Evolutionary conservation across 345 rosid genomes (phyloP), one percentile per base, ranked within the genome.

Genomic region (Conringia planisiliqua): DNA sequence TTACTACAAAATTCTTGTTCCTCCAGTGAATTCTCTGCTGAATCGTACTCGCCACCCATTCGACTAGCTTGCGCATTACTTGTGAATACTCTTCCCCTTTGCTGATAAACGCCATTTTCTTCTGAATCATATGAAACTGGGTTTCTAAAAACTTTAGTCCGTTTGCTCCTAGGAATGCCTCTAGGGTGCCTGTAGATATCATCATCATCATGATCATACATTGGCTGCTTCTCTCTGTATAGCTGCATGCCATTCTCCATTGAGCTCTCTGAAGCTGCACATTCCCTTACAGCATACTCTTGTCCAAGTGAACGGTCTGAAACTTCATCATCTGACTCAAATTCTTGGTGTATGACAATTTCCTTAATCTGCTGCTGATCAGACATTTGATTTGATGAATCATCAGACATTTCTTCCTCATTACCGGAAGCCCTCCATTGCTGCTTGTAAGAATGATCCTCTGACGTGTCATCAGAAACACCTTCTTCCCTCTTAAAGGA

Each of bases 391-490:
- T 83, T 86, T 9, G 76, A 65, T 18, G 82, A 82, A 76, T 89
- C 88, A 76, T 79, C 80, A 48, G 84, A 73, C 48, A 47, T 65
- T 60, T 78, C 76, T 44, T 72, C 77, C 59, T 82, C 92, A 73
- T 84, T 79, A 55, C 79, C 71, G 20, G 70, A 72, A 81, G 80
- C 64, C 73, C 71, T 64, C 54, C 78, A 81, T 68, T 74, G 83
- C 72, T 74, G 89, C 73, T 82, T 79, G 72, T 57, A 77, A 65
- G 82, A 77, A 72, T 68, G 74, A 68, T 73, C 87, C 56, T 77
- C 88, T 54, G 77, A 76, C 39, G 87, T 78, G 83, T 83, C 87
- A 75, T 89, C 89, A 59, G 90, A 89, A 73, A 71, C 78, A 35
- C 73, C 90, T 52, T 68, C 81, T 73, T 85, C 89, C 12, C 70